Evolutionary conservation across 164 flowering plant species (phyloP).

Genomic region (Annona cherimola): DNA sequence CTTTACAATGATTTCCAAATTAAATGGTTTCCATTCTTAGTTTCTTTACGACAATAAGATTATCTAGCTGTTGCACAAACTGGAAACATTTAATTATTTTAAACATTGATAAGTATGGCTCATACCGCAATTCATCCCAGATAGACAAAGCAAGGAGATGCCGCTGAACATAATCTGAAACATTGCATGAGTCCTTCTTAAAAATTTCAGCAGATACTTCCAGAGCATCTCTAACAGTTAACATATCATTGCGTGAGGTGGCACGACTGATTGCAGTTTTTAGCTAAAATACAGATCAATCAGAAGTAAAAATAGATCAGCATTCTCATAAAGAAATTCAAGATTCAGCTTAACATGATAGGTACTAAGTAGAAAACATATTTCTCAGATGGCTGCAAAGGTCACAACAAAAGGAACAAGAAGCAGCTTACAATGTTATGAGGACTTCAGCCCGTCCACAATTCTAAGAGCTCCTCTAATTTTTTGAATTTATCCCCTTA

Average conservation of each 20-base stretch:
- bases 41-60: too few relatives aligned
- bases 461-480: neutral
- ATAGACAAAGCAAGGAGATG: constrained; percentile 85
- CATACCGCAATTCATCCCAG: constrained; percentile 92
- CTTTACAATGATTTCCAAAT: neutral
- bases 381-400: neutral
- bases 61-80: neutral
- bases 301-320: neutral
- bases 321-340: neutral
- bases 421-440: neutral
- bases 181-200: constrained; percentile 81
- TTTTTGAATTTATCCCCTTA: neutral
- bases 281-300: constrained; percentile 40
- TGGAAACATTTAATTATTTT: neutral
- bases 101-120: neutral
- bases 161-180: constrained; percentile 83
- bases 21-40: neutral
- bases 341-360: neutral
- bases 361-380: neutral
- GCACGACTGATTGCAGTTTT: constrained; percentile 95
- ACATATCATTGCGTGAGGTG: constrained; percentile 78
- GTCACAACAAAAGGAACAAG: neutral
- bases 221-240: constrained; percentile 92
- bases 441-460: neutral
- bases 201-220: constrained; percentile 96